Evolutionary conservation across 345 rosid genomes (phyloP), one percentile per base, ranked within the genome.

Genomic region (Euclidium syriacum): DNA sequence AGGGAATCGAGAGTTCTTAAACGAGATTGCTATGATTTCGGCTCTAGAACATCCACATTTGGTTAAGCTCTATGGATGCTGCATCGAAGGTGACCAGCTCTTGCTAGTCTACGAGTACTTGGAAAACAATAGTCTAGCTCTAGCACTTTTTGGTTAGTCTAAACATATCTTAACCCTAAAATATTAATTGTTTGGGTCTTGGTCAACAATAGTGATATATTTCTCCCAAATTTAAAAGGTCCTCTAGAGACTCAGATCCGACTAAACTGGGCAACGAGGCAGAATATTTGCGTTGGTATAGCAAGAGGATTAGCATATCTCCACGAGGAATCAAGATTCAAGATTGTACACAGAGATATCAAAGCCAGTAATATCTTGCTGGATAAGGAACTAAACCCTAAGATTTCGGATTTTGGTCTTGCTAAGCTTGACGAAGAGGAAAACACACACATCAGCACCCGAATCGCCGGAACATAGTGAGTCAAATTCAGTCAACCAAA

Each of bases 41-140:
- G 82, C 83, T 68, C 68, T 84, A 18, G 77, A 79, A 43, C 86
- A 84, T 62, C 80, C 82, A 2, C 82, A 81, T 74, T 80, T 84
- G 40, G 83, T 81, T 41, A 79, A 78, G 62, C 53, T 84, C 33
- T 75, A 78, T 54, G 84, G 85, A 59, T 84, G 78, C 43, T 81
- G 83, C 6, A 70, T 81, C 10, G 85, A 81, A 76, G 79, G 76
- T 16, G 73, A 84, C 38, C 84, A 84, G 47, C 63, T 84, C 40
- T 59, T 84, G 75, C 40, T 84, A 39, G 65, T 81, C 3, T 84
- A 84, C 3, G 84, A 84, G 74, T 84, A 78, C 78, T 42, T 84
- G 70, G 78, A 77, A 48, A 84, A 81, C 65, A 81, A 84, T 65
- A 78, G 79, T 49, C 80, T 81, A 25, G 79, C 84, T 2, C 52